These are phyloP conservation scores for Neoconidiobolus thromboides DNA, from an alignment of 371 early-diverging fungal species.

Conservation along the genomic window DNA sequence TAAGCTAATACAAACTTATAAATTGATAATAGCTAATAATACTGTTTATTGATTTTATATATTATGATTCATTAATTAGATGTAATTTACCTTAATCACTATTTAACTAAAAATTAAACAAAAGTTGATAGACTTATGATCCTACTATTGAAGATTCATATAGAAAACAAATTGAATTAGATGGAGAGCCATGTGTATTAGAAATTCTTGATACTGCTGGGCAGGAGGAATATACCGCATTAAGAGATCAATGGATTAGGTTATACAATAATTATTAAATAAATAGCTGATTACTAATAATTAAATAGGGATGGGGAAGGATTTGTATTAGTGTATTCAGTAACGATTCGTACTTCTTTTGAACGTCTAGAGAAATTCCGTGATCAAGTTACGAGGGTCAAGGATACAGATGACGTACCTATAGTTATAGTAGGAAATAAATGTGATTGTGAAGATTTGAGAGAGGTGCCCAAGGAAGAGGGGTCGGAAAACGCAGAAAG, in stretches of 20 bases:
- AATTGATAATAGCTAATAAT: no score
- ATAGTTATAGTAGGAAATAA: constrained; percentile 39
- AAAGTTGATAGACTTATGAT: constrained; percentile 34
- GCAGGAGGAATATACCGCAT: constrained; percentile 29
- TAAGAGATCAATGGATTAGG: constrained; percentile 69
- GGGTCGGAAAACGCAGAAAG: constrained; percentile 48
- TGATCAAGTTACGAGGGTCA: constrained; percentile 42
- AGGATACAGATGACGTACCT: constrained; percentile 37
- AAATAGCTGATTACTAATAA: background rate
- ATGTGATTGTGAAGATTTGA: constrained; percentile 23
- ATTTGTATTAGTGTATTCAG: constrained; percentile 72
- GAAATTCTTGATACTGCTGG: constrained; percentile 87
- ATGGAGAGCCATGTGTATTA: constrained; percentile 71
- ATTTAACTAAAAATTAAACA: background rate
- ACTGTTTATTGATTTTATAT: no score
- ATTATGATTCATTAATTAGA: no score
- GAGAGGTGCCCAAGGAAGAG: constrained; percentile 28
- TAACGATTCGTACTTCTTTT: constrained; percentile 49
- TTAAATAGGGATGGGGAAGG: constrained; percentile 59
- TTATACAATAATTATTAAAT: constrained; percentile 5
- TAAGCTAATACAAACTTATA: constrained; percentile 10
- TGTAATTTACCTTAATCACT: no score
- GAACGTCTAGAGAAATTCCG: constrained; percentile 35
- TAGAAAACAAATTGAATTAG: constrained; percentile 70
- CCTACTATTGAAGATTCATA: constrained; percentile 51